These are phyloP conservation scores for Trypanosoma scelopori DNA, from an alignment of 208 protist species.

Conservation along the genomic window DNA sequence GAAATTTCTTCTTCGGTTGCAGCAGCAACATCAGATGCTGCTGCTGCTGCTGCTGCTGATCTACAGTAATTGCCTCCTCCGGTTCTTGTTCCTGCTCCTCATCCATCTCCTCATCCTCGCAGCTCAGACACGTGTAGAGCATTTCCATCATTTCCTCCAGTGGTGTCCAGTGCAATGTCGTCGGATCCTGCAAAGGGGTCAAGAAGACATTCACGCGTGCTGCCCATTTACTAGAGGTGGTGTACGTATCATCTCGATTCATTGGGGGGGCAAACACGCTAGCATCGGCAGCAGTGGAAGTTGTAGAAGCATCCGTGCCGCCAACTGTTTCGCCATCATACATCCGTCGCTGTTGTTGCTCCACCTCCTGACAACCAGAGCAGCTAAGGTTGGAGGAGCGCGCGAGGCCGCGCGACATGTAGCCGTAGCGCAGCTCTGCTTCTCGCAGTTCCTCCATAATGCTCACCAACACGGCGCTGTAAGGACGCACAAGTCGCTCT, in stretches of 20 bases:
- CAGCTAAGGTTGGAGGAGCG: neutral
- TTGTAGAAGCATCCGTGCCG: neutral
- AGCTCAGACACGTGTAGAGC: slow-evolving; percentile 45
- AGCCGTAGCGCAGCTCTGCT: slow-evolving; percentile 68
- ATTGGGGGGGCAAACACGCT: neutral
- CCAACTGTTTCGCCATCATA: neutral
- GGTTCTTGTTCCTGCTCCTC: neutral
- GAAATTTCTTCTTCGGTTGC: neutral
- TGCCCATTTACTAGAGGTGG: neutral
- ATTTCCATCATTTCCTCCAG: slow-evolving; percentile 59
- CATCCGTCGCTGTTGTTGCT: neutral
- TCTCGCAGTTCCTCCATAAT: slow-evolving; percentile 78
- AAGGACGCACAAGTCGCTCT: slow-evolving; percentile 59
- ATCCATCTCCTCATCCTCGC: slow-evolving; percentile 6
- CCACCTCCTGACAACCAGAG: too few relatives aligned
- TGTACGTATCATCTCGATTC: slow-evolving; percentile 8
- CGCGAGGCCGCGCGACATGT: slow-evolving; percentile 62
- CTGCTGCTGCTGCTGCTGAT: slow-evolving; percentile 1
- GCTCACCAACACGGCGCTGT: slow-evolving; percentile 70
- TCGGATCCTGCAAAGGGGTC: slow-evolving; percentile 45
- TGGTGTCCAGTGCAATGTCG: slow-evolving; percentile 44
- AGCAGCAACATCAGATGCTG: too few relatives aligned
- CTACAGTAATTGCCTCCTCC: neutral
- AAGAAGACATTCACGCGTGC: slow-evolving; percentile 65
- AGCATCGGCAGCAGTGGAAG: neutral